These are phyloP conservation scores for Miamiensis avidus DNA, from an alignment of 169 alveolate species.

Conservation along the genomic window DNA sequence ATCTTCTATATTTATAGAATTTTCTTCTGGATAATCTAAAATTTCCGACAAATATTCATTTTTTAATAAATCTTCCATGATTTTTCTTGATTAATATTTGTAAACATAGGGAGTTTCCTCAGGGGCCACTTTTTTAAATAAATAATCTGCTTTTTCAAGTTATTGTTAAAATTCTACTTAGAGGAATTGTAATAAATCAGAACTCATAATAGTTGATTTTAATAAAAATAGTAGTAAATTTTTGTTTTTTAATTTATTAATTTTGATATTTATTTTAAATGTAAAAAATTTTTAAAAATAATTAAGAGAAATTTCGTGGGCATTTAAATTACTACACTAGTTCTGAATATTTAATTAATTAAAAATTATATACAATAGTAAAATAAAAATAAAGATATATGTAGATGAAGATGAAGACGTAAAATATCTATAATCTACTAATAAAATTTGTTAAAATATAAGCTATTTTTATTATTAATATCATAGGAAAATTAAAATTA, in stretches of 20 bases:
- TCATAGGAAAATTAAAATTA: too few relatives aligned
- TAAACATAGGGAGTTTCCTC: slow-evolving; percentile 54
- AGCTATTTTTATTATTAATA: too few relatives aligned
- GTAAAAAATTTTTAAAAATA: too few relatives aligned
- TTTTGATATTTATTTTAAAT: too few relatives aligned
- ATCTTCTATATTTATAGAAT: neutral
- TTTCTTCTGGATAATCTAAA: neutral
- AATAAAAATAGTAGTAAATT: too few relatives aligned
- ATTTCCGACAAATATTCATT: slow-evolving; percentile 15
- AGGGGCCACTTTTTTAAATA: slow-evolving; percentile 33
- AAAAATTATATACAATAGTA: too few relatives aligned
- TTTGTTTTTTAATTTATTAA: too few relatives aligned
- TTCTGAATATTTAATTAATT: too few relatives aligned
- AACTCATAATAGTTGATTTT: neutral
- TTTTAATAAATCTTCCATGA: slow-evolving; percentile 27
- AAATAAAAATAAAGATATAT: too few relatives aligned
- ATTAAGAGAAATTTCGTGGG: too few relatives aligned
- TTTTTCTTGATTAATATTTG: slow-evolving; percentile 57
- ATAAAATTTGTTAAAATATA: too few relatives aligned
- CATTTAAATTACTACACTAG: too few relatives aligned
- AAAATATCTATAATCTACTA: neutral
- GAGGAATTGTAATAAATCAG: neutral
- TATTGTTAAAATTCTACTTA: slow-evolving; percentile 19
- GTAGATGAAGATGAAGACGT: neutral
- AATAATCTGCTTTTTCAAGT: slow-evolving; percentile 37